A percentile compares a stretch with the other conserved stretches of the same genome.
phyloP scores from a whole-genome alignment of 169 alveolate genomes.

The Toxoplasma gondii region DNA sequence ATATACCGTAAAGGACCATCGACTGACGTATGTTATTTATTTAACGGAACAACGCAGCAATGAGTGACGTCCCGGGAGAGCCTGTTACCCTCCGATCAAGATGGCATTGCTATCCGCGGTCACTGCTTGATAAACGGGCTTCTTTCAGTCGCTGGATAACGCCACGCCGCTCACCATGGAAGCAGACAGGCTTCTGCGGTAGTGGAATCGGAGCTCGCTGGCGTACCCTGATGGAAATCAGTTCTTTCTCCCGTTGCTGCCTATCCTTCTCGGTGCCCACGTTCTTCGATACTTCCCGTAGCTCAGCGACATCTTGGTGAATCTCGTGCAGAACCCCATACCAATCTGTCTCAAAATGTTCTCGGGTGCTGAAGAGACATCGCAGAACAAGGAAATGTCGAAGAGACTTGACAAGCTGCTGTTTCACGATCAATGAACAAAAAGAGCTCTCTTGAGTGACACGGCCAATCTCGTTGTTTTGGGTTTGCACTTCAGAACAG shows the following conservation, averaged over 20 bases:
- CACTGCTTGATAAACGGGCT: neutral
- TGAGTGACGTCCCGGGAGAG: too few species aligned
- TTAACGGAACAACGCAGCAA: too few species aligned
- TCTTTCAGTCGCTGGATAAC: neutral
- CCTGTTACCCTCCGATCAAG: too few species aligned
- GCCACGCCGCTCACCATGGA: neutral
- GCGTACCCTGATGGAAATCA: constrained; percentile 29
- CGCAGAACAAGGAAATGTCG: neutral
- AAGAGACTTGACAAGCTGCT: neutral
- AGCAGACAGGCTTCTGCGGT: too few species aligned
- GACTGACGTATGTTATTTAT: too few species aligned
- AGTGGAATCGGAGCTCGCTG: too few species aligned
- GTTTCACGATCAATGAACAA: neutral
- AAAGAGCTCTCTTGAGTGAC: neutral
- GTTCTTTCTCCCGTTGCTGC: constrained; percentile 40
- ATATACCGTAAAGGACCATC: too few species aligned
- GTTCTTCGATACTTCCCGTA: constrained; percentile 5
- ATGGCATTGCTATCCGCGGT: neutral
- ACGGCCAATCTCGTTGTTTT: too few species aligned
- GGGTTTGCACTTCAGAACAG: neutral
- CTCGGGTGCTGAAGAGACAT: constrained; percentile 24
- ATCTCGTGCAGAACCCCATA: constrained; percentile 56
- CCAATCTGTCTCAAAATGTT: constrained; percentile 58
- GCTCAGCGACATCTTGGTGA: constrained; percentile 37
- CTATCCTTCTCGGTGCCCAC: constrained; percentile 62